Base-by-base conservation (phyloP, 1,284 basidiomycete genomes). In the Rugosomyces carneus region DNA sequence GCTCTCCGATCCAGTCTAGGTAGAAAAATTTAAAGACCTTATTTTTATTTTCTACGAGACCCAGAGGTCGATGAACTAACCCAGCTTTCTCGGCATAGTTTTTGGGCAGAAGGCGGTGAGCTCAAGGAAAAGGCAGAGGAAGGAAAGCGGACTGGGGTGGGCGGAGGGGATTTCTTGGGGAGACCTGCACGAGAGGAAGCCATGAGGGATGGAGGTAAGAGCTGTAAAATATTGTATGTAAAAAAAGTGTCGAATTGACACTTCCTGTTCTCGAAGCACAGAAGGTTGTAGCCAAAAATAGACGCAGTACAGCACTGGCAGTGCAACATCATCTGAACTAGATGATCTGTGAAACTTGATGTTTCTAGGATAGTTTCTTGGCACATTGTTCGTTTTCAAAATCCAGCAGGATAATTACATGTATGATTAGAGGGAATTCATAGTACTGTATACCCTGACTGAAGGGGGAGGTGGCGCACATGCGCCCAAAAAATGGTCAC, bases 81-180 rank as follows among this genome's bases (percentile, higher is more conserved):
- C 65, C 67, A 69, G 53, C 67, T 70, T 45, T 68, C 65, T 51
- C 67, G 60, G 44, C 60, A 59, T n/a, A 67, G 44, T 40, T 63
- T 57, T 10, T 66, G 61, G 42, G 63, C 36, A 9, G 52, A 54
- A 19, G 41, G 38, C 18, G 52, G 50, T 0, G 44, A 4, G 47
- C 43, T 13, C 45, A 48, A 10, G 42, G 41, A 23, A 45, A 42
- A 35, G 39, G 44, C 1, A 43, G 42, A 4, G 49, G 45, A 16
- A 40, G 35, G 24, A 43, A n/a, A 37, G 39, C 48, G 51, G 32
- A 31, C 45, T 5, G 53, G 55, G 9, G 52, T 57, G 6, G 55
- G 55, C 20, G 62, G 60, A 37, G 59, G 59, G 38, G 53, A 59
- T 44, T 40, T 42, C 38, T 49, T 40, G 6, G 49, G 44, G 49